Base-by-base conservation (phyloP, 768 basidiomycete species). In the Cubamyces sp. region DNA sequence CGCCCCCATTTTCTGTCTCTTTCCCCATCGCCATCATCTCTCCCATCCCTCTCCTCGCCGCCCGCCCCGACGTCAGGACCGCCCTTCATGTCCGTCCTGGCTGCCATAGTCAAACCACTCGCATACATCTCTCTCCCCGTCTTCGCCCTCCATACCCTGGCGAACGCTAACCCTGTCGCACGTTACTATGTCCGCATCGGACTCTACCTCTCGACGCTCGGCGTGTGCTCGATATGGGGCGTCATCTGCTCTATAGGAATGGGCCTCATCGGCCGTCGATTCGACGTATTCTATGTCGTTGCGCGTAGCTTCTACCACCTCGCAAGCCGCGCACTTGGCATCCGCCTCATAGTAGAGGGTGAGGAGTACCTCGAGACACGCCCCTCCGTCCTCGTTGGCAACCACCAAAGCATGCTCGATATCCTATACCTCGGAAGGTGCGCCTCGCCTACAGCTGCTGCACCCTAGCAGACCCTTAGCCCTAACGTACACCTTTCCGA, bases 371-470 rank as follows among this genome's bases (percentile, higher is more conserved):
- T 98, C 47, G 74, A 79, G 66, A 82, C 79, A n/a, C 77, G 79
- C 52, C 92, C 94, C 8, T 85, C 87, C 0, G 84, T 98, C 14
- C 74, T 94, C 26, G 83, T 98, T 71, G 85, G 83, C 14, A 98
- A 98, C 72, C 96, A 98, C 73, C 96, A 98, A 79, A 94, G 90
- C 61, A 90, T 94, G 85, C 74, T 97, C 46, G 94, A 97, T 74
- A 83, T 99, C 62, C 73, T 96, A 39, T 86, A 86, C 68, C 76
- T 94, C 55, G 94, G 88, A 60, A 85, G 85, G 92, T 92, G 71
- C 75, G 88, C 68, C 43, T 50, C 34, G 30, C 60, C 18, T 54
- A 23, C n/a, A 26, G 18, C 54, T 16, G 28, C 45, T 19, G 8
- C 64, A 16, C 41, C 37, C 48, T 18, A 6, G 5, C 1, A 30